phyloP scores from a whole-genome alignment of 495 filamentous ascomycete species.

The Penicillium parvum region DNA sequence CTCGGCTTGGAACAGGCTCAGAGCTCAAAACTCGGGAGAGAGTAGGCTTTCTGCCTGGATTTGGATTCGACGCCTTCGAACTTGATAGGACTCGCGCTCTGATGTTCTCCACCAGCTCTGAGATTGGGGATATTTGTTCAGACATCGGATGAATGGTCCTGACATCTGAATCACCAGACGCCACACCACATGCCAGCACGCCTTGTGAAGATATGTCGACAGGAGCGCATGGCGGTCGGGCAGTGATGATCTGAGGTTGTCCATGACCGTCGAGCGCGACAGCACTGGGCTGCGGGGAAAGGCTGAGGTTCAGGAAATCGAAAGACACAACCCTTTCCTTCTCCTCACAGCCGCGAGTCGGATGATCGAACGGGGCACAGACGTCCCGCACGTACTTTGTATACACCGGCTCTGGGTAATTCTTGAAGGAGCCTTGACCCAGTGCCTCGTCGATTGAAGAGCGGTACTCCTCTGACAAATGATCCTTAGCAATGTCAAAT shows the following conservation, averaged over 20 bases:
- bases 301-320: constrained; percentile 71
- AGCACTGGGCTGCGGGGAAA: constrained; percentile 57
- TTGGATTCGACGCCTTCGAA: constrained; percentile 7
- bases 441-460: constrained; percentile 38
- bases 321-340: constrained; percentile 74
- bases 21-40: constrained; percentile 2
- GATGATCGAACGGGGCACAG: constrained; percentile 40
- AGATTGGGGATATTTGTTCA: constrained; percentile 26
- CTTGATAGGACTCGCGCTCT: constrained; percentile 22
- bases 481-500: constrained; percentile 63
- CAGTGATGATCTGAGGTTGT: constrained; percentile 56
- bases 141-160: constrained; percentile 30
- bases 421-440: constrained; percentile 37
- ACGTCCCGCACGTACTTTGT: constrained; percentile 49
- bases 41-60: constrained; percentile 6
- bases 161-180: constrained; percentile 27
- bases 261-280: constrained; percentile 66
- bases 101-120: constrained; percentile 29
- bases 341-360: constrained; percentile 43
- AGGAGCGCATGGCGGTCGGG: constrained; percentile 56
- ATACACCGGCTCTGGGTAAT: constrained; percentile 41
- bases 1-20: constrained; percentile 41
- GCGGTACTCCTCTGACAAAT: constrained; percentile 38
- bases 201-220: constrained; percentile 45
- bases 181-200: constrained; percentile 32